Conservation (phyloP, 2,329 filamentous ascomycete genomes). For the Diplodia mutila region DNA sequence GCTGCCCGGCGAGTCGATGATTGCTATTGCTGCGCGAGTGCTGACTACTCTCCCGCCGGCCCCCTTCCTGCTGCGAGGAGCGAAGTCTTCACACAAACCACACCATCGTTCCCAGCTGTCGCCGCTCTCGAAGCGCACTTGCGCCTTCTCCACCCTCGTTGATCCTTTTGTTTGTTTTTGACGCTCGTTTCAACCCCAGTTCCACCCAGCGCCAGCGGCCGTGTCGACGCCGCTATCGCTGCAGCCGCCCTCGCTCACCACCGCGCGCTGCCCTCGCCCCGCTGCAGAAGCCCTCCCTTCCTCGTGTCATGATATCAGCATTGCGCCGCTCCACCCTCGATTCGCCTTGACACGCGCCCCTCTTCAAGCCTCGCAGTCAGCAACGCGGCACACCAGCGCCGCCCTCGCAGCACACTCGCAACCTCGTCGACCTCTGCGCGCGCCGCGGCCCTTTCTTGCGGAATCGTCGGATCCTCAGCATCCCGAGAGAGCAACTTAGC, state of each 20-base stretch:
- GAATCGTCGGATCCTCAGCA: conserved; percentile 10
- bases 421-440: background rate
- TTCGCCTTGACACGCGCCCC: background rate
- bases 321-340: conserved; percentile 12
- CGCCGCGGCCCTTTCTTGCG: background rate
- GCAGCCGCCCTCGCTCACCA: conserved; percentile 22
- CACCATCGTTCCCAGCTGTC: background rate
- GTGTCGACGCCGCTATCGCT: conserved; percentile 17
- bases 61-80: conserved; percentile 7
- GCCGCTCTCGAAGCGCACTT: conserved; percentile 10
- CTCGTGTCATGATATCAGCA: conserved; percentile 22
- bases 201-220: conserved; percentile 16
- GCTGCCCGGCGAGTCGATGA: conserved; percentile 9
- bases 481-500: background rate
- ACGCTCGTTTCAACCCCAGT: conserved; percentile 21
- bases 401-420: background rate
- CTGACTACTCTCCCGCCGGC: conserved; percentile 21
- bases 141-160: conserved; percentile 20
- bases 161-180: conserved; percentile 13
- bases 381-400: conserved; percentile 4
- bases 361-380: conserved; percentile 13
- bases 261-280: conserved; percentile 12
- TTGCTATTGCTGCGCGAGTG: background rate
- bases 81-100: conserved; percentile 1
- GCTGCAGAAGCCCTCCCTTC: conserved; percentile 7